Base-by-base conservation (phyloP, 805 yeast species). In the Pichia deserticola region DNA sequence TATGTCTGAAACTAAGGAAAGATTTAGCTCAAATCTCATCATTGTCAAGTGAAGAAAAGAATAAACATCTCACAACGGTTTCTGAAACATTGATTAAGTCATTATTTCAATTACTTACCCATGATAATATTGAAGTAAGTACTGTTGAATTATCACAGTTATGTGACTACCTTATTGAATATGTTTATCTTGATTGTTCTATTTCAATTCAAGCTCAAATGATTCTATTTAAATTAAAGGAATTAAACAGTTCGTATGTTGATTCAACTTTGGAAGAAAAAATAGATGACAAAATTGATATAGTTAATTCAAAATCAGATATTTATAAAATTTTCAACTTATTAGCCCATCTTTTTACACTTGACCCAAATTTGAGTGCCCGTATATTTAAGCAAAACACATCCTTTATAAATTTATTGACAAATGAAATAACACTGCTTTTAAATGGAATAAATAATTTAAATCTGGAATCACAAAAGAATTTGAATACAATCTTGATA, bases 401-500 rank as follows among this genome's bases (percentile, higher is more conserved):
- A 13, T 45, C 44, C 2, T 56, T 64, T 36, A 49, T 57, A 6
- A 51, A 47, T 12, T 29, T 61, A 3, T n/a, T 63, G 3, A 54
- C 62, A 6, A 55, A 53, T 30, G 67, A 65, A 47, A 52, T 54
- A 7, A 57, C 59, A 4, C 44, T 45, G 3, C 15, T 54, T 20
- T 40, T 52, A 7, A 47, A 50, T 20, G 28, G 45, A 28, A 30
- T 44, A 4, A 28, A n/a, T 40, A 13, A 29, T 50, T 35, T 53
- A 42, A 40, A 50, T 44, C 1, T 35, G 44, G 28, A 49, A 39
- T 15, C 49, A 12, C 36, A 36, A 25, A 38, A 38, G 7, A 40
- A 54, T 12, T 44, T 54, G 9, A 41, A 50, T 25, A 51, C 27
- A 7, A 55, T 75, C 0, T 50, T 77, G 7, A 40, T 45, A 3